Percentiles rank a stretch among this genome's conserved stretches.
Evolutionary conservation across 2,329 filamentous ascomycete species (phyloP).

Genomic region (Paecilomyces variotii): DNA sequence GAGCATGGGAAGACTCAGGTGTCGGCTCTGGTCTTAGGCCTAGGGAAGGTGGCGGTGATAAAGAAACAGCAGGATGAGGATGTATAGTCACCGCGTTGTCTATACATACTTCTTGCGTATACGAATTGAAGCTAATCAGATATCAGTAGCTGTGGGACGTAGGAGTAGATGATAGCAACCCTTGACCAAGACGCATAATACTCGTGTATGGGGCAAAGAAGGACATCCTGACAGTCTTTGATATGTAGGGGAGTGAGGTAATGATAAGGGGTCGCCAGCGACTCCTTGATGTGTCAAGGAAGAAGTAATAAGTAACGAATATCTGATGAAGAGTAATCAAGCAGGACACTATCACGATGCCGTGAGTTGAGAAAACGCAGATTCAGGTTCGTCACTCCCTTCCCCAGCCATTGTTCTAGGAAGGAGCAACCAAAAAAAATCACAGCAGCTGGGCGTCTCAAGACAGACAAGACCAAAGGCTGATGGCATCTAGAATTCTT

Average conservation of each 20-base stretch:
- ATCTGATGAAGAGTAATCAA: neutral
- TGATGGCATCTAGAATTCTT: neutral
- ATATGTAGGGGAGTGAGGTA: neutral
- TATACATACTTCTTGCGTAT: constrained; percentile 32
- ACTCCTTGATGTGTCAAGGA: neutral
- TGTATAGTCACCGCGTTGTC: constrained; percentile 28
- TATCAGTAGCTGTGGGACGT: neutral
- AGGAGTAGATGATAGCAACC: constrained; percentile 2
- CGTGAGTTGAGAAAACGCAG: neutral
- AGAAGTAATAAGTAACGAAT: neutral
- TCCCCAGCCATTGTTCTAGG: neutral
- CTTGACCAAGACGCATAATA: constrained; percentile 28
- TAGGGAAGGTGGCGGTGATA: neutral
- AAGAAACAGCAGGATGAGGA: constrained; percentile 1
- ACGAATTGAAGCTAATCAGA: constrained; percentile 28
- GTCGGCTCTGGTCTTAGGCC: neutral
- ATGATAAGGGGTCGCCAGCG: neutral
- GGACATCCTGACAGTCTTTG: constrained; percentile 13
- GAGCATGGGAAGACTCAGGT: neutral
- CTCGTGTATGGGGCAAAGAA: constrained; percentile 30
- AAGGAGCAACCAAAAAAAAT: neutral
- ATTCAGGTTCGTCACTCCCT: neutral
- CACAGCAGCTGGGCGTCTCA: neutral
- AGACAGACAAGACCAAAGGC: neutral
- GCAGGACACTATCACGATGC: neutral